Conservation (phyloP, 1,284 basidiomycete species). For the Coriolopsis trogii region DNA sequence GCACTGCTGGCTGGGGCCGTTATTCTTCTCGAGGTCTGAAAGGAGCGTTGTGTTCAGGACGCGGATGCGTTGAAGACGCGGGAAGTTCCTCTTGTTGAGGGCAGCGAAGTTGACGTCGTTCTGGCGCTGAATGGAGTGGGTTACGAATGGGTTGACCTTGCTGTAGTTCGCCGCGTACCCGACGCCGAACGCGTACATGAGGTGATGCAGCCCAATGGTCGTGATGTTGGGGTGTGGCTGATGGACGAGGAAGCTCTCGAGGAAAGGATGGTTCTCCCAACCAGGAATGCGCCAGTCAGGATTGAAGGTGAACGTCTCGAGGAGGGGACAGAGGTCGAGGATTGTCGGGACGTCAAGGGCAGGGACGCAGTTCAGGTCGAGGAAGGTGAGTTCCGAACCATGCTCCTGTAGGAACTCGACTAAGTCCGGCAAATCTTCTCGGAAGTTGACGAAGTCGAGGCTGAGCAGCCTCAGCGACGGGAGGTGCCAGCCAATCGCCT, state of each 20-base stretch:
- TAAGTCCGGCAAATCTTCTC: constrained; percentile 60
- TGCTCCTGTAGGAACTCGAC: constrained; percentile 58
- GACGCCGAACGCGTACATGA: constrained; percentile 69
- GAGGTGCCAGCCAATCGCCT: constrained; percentile 66
- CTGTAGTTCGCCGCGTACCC: constrained; percentile 47
- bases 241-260: constrained; percentile 43
- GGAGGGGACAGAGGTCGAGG: constrained; percentile 62
- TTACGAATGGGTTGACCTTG: constrained; percentile 44
- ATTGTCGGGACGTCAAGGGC: constrained; percentile 55
- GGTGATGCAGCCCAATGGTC: constrained; percentile 69
- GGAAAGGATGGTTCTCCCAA: constrained; percentile 31
- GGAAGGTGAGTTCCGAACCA: constrained; percentile 56
- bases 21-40: constrained; percentile 54
- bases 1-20: constrained; percentile 48
- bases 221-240: constrained; percentile 58
- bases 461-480: constrained; percentile 57
- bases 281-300: constrained; percentile 60
- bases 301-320: constrained; percentile 68
- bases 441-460: constrained; percentile 49
- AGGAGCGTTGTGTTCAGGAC: constrained; percentile 58
- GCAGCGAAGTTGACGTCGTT: constrained; percentile 70
- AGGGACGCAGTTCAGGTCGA: constrained; percentile 64
- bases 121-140: constrained; percentile 50
- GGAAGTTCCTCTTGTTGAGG: constrained; percentile 58
- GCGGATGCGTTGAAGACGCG: constrained; percentile 57